These are phyloP conservation scores for Fraxinus ornus DNA, from an alignment of 305 asterid species.

Conservation along the genomic window DNA sequence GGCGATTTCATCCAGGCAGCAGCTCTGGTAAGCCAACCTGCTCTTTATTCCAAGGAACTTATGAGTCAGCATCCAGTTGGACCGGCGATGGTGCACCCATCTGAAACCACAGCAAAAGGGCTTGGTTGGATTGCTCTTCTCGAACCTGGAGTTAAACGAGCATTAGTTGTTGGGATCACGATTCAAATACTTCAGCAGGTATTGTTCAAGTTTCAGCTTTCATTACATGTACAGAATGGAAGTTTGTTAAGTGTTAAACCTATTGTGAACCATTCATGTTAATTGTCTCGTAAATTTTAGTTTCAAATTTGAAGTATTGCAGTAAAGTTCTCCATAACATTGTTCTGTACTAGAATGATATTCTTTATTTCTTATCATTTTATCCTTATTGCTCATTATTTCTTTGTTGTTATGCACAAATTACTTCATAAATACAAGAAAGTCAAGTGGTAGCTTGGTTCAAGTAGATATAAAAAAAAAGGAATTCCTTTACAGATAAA, in stretches of 20 bases:
- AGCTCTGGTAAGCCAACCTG: constrained; percentile 80
- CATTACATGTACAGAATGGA: background rate
- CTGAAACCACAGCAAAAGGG: constrained; percentile 44
- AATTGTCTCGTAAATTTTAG: background rate
- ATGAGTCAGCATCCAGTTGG: constrained; percentile 61
- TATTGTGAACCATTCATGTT: background rate
- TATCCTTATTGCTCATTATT: background rate
- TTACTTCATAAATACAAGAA: background rate
- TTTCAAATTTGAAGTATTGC: background rate
- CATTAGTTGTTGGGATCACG: constrained; percentile 73
- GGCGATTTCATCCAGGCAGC: constrained; percentile 78
- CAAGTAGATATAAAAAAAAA: background rate
- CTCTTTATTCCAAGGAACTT: constrained; percentile 65
- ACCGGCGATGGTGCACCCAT: constrained; percentile 87
- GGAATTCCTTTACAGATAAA: background rate
- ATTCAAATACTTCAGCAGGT: constrained; percentile 89
- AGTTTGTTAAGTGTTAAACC: background rate
- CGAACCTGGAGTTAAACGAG: constrained; percentile 82
- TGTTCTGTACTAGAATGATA: background rate
- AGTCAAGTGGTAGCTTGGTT: background rate
- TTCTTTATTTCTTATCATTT: background rate
- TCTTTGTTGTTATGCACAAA: background rate
- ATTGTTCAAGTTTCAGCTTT: constrained; percentile 7
- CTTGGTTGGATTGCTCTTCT: constrained; percentile 62
- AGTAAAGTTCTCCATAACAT: background rate